A percentile compares a stretch with the other conserved stretches of the same genome.
Conservation (phyloP, 768 basidiomycete species). For the Tylopilus rubrobrunneus region DNA sequence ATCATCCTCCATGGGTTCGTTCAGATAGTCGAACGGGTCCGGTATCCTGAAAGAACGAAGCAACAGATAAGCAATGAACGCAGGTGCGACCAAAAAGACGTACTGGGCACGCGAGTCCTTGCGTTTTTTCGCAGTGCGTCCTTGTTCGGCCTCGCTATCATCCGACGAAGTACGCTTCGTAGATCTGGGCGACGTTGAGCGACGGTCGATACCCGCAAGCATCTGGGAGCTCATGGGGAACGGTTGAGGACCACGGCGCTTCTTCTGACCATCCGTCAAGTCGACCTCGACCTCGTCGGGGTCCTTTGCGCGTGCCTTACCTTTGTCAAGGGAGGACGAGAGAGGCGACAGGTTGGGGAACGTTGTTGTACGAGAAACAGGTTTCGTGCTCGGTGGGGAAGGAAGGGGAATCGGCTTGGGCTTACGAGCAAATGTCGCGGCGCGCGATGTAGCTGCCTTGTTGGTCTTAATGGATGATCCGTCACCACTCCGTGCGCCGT, state of each 20-base stretch:
- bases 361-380: conserved; percentile 6
- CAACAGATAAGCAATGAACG: conserved; percentile 7
- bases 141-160: conserved; percentile 28
- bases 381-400: conserved; percentile 17
- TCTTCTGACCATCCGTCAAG: background rate
- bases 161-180: conserved; percentile 33
- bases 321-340: conserved; percentile 11
- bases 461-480: conserved; percentile 7
- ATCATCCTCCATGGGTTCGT: conserved; percentile 35
- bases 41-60: conserved; percentile 7
- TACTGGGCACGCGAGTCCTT: conserved; percentile 27
- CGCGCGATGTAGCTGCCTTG: conserved; percentile 11
- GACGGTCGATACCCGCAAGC: conserved; percentile 35
- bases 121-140: conserved; percentile 30
- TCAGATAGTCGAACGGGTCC: conserved; percentile 9
- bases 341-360: conserved; percentile 29
- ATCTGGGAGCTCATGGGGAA: conserved; percentile 51
- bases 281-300: background rate
- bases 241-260: conserved; percentile 22
- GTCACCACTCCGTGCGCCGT: conserved; percentile 10
- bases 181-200: conserved; percentile 20
- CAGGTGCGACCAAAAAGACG: conserved; percentile 2
- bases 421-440: background rate
- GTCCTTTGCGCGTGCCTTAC: conserved; percentile 10
- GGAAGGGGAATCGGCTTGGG: conserved; percentile 16